Evolutionary conservation across 2,329 filamentous ascomycete genomes (phyloP), one percentile per base, ranked within the genome.

Genomic region (Microthyrium microscopicum): DNA sequence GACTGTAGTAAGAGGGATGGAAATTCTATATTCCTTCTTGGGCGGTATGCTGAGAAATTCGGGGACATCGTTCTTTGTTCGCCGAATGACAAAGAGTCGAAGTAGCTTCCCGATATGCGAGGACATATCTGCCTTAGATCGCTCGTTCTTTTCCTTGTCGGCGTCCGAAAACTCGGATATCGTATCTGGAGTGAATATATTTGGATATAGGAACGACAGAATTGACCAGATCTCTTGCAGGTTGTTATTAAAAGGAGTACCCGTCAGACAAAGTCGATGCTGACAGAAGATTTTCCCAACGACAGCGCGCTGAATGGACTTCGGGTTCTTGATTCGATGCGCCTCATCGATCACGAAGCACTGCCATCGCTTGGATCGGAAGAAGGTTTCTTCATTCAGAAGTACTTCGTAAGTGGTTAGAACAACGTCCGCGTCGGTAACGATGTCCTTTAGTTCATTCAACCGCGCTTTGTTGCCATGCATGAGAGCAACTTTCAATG

Each of bases 381-480:
- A 26, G 61, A 60, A 41, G 73, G 60, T 17, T 58, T 63, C 26
- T 70, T 93, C 94, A 55, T 98, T 82, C 40, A 78, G 76, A 38
- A 77, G 78, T 22, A 98, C 58, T 55, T 98, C 89, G 50, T 95
- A 98, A 0, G 89, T 65, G 36, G 78, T 76, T 46, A 81, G 76
- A 30, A 82, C 68, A 35, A 57, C 53, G 5, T 81, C 61, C 76
- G 76, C 31, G 65, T 69, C 81, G 54, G 94, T 95, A 55, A 98
- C 95, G 40, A 95, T 58, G 49, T 95, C 87, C 0, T 36, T 36
- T 19, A 36, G 28, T 8, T 18, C 17, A 27, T 25, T 29, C 29
- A 80, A 70, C 44, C 77, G 74, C 4, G 61, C 60, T 47, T 82
- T 74, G 5, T 62, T 62, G 12, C 82, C 82, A 44, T 83, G 67